A percentile compares a stretch with the other conserved stretches of the same genome.
Conservation (phyloP, 805 yeast species). For the Candida sakaeoensis region DNA sequence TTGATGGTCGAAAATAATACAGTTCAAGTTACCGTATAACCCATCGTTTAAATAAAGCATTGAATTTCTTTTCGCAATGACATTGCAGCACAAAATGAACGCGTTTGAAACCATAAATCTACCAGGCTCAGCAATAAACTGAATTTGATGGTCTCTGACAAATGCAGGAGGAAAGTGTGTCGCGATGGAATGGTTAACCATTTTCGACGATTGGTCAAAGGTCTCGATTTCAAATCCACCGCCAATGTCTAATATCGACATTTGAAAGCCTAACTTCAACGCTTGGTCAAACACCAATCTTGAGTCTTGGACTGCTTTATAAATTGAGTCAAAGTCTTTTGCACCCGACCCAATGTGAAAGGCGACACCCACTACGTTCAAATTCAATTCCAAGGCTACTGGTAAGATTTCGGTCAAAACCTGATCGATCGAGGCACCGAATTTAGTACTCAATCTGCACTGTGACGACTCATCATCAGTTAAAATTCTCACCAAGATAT, state of each 20-base stretch:
- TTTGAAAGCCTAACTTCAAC: slow-evolving; percentile 23
- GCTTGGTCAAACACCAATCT: slow-evolving; percentile 64
- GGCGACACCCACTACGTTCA: slow-evolving; percentile 79
- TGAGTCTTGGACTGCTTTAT: slow-evolving; percentile 71
- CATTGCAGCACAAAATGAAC: slow-evolving; percentile 77
- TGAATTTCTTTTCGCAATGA: slow-evolving; percentile 76
- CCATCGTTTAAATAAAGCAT: slow-evolving; percentile 94
- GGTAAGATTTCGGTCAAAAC: slow-evolving; percentile 53
- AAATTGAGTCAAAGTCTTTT: slow-evolving; percentile 60
- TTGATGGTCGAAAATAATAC: slow-evolving; percentile 91
- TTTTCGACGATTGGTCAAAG: slow-evolving; percentile 55
- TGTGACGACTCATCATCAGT: slow-evolving; percentile 89
- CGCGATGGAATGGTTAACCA: slow-evolving; percentile 54
- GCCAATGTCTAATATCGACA: slow-evolving; percentile 77
- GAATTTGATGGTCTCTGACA: slow-evolving; percentile 23
- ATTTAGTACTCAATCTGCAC: slow-evolving; percentile 83
- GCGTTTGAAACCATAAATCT: slow-evolving; percentile 83
- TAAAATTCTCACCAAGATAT: slow-evolving; percentile 71
- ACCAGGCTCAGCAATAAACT: slow-evolving; percentile 90
- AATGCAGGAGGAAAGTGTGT: slow-evolving; percentile 51
- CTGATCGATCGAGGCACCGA: slow-evolving; percentile 68
- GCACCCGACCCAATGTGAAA: slow-evolving; percentile 98
- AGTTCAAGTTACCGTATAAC: slow-evolving; percentile 91
- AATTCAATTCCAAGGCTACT: slow-evolving; percentile 55
- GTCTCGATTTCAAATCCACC: slow-evolving; percentile 80